Percentiles rank a stretch among this genome's conserved stretches.
Evolutionary conservation across 495 filamentous ascomycete genomes (phyloP).

Genomic region (Cercophora scortea): DNA sequence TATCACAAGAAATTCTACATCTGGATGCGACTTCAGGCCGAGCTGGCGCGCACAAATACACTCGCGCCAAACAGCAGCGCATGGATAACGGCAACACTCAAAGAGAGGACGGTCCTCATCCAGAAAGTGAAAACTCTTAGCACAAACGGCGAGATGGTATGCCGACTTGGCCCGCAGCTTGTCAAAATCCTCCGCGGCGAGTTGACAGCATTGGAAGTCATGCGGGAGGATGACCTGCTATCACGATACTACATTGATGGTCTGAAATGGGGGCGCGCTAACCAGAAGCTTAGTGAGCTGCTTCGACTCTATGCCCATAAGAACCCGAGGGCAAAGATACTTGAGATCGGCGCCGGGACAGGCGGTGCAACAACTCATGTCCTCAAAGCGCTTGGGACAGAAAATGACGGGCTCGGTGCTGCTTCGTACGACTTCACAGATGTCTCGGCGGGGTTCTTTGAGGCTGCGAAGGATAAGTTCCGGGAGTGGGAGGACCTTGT

Average conservation of each 20-base stretch:
- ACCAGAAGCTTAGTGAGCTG: constrained; percentile 20
- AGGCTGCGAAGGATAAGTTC: constrained; percentile 38
- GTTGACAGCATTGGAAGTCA: constrained; percentile 18
- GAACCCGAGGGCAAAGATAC: constrained; percentile 30
- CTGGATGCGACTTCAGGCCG: constrained; percentile 22
- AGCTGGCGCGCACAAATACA: constrained; percentile 14
- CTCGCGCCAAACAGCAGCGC: constrained; percentile 15
- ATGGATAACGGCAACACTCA: constrained; percentile 5
- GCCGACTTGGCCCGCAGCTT: constrained; percentile 17
- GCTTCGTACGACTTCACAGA: constrained; percentile 46
- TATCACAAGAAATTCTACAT: constrained; percentile 24
- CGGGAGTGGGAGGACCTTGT: constrained; percentile 22
- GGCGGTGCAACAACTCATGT: constrained; percentile 37
- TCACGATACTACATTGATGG: constrained; percentile 19
- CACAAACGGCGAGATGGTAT: constrained; percentile 24
- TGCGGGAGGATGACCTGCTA: constrained; percentile 22
- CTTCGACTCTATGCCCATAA: constrained; percentile 29
- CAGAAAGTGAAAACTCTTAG: constrained; percentile 11
- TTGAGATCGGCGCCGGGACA: constrained; percentile 49
- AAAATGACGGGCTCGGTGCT: neutral
- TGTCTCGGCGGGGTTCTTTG: constrained; percentile 45
- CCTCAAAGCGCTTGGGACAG: constrained; percentile 24
- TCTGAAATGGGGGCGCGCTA: constrained; percentile 21
- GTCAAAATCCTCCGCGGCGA: constrained; percentile 12
- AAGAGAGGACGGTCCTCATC: constrained; percentile 6